Base-by-base conservation (phyloP, 108 stramenopile species). In the Halocafeteria seosinensis region DNA sequence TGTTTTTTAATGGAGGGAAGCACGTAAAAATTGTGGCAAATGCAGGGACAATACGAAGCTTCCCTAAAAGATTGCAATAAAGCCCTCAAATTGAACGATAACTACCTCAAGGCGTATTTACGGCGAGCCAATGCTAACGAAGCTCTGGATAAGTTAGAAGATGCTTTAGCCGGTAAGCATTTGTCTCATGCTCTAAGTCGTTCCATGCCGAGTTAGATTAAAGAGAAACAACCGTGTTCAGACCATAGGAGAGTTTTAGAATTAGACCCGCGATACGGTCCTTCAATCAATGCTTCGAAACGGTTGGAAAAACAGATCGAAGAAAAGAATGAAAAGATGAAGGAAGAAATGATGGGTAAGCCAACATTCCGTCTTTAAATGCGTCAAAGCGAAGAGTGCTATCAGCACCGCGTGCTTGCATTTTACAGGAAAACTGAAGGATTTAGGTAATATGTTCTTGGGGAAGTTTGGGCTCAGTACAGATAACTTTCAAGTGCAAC, bases 391-490 rank as follows among this genome's bases (percentile, higher is more conserved):
- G 11, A 57, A 17, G 17, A 33, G 38, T 13, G 21, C 42, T 50
- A 25, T 9, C 11, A 50, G 50, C 62, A 62, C 30, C 23, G n/a
- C n/a, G 26, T 11, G 25, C 52, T n/a, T n/a, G n/a, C n/a, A n/a
- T n/a, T n/a, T n/a, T n/a, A n/a, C n/a, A n/a, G n/a, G n/a, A n/a
- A 93, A 97, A 65, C 78, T 97, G 38, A 97, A 94, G 72, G 92
- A 97, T 34, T 73, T 97, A 57, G 95, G 95, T n/a, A 94, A 97
- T 69, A 73, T 71, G 25, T 63, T 97, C 5, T 71, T 97, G 24
- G 86, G 90, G 24, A 88, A 92, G 65, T 97, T 97, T 78, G 95
- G 95, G 11, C 63, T 97, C 74, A 86, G 85, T 55, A 58, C 92
- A 61, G 92, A 97, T 69, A 97, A 97, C 64, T 97, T 97, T 64